Evolutionary conservation across 2,329 filamentous ascomycete genomes (phyloP).

Genomic region (Fusarium cicatricum): DNA sequence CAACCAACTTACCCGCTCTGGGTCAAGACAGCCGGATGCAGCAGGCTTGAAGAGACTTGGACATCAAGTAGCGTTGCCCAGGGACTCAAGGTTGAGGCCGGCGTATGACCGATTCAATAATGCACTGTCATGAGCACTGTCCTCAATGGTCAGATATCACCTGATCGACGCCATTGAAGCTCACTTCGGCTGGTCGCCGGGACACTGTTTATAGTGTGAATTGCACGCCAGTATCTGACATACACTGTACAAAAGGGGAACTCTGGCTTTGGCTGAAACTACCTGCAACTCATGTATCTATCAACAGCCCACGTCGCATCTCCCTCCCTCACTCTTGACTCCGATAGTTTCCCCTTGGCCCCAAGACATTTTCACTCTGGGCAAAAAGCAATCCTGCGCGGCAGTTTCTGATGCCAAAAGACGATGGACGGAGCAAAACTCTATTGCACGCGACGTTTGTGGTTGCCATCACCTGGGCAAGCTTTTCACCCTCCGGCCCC

Average conservation of each 20-base stretch:
- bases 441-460: slow-evolving; percentile 13
- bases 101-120: slow-evolving; percentile 1
- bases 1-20: no score
- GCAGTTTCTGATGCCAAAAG: slow-evolving; percentile 7
- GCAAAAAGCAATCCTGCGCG: slow-evolving; percentile 12
- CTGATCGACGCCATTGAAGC: not conserved
- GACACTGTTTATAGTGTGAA: not conserved
- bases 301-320: not conserved
- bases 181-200: not conserved
- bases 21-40: slow-evolving; percentile 32
- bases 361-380: slow-evolving; percentile 1
- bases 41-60: slow-evolving; percentile 23
- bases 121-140: slow-evolving; percentile 6
- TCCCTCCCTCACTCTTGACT: slow-evolving; percentile 13
- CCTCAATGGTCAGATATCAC: slow-evolving; percentile 3
- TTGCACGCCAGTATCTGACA: not conserved
- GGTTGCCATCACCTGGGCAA: slow-evolving; percentile 23
- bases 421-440: slow-evolving; percentile 2
- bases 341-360: slow-evolving; percentile 6
- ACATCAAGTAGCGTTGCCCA: slow-evolving; percentile 6
- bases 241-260: slow-evolving; percentile 12
- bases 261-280: not conserved
- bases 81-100: slow-evolving; percentile 19
- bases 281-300: slow-evolving; percentile 13
- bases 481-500: no score